Evolutionary conservation across 1,139 yeast species (phyloP), one percentile per base, ranked within the genome.

Genomic region (Saccharomyces hybrid): DNA sequence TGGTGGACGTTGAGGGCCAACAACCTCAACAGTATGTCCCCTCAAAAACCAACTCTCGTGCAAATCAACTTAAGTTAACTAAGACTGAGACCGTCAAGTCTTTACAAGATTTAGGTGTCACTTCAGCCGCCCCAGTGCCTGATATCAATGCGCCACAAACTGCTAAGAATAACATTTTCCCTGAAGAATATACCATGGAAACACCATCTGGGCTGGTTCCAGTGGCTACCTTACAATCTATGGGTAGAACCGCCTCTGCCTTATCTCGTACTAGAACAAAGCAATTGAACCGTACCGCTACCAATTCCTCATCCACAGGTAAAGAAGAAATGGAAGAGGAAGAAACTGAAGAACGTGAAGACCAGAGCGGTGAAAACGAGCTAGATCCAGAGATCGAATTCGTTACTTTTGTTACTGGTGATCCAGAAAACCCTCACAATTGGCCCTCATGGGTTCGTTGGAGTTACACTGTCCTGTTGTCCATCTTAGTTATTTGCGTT

Each of bases 101-200:
- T 0, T 72, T 88, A 53, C 79, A 77, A 52, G 84, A 81, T 8
- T 73, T 79, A 65, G 95, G 95, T 52, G 61, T 87, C 25, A 73
- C 79, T 3, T 69, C 77, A 16, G 74, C 73, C 3, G 73, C 78
- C 1, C 86, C 88, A 5, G 64, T 70, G 23, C 80, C 83, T 0
- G 88, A 82, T 60, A 70, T 80, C 50, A 83, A 80, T 62, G 80
- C 81, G 54, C 91, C 95, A 1, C 79, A 81, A 44, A 61, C 67
- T 28, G 78, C 81, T 9, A 77, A 76, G 52, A 75, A 78, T 58
- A 84, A 91, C 5, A 84, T 88, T 49, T 89, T 89, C 76, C 97
- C 97, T 13, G 97, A 89, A 75, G 96, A 89, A 70, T 89, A 87
- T 70, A 86, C 90, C 6, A 63, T 89, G 68, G 97, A 89, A 74